Evolutionary conservation across 176 grass and related monocot genomes (phyloP), one percentile per base, ranked within the genome.

Genomic region (Oryza australiensis): DNA sequence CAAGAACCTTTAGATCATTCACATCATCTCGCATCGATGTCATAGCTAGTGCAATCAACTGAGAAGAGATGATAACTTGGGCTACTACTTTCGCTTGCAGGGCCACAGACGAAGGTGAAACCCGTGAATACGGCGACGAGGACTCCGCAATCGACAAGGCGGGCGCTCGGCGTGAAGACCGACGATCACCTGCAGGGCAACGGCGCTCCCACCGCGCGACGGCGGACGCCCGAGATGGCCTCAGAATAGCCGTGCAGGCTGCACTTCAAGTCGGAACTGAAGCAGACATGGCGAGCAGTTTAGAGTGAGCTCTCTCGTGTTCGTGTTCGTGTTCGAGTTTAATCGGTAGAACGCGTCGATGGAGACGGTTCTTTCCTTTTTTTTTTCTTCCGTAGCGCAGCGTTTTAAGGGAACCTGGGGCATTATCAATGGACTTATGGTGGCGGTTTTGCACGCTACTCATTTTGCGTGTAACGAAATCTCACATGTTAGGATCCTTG

Each of bases 101-200:
- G 83, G 7, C 16, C 79, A 62, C 34, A 57, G n/a, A 78, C 40
- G 35, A 90, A 86, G 83, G 66, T 26, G 88, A 86, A 79, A 9
- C 5, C 79, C 22, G 27, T 22, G 24, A 90, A 64, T 40, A 70
- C 30, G 6, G 27, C 41, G 6, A 20, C 41, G 2, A 93, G 80
- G 84, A 68, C 86, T 15, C 33, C 86, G 66, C 62, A 83, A 5
- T 34, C 79, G 41, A 3, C 62, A 0, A 75, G 88, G 45, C 85
- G 85, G 48, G 82, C 66, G 18, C 68, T 82, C 2, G 46, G 85
- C 57, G 80, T 65, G 33, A 95, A 81, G 64, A 72, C 89, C 9
- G 93, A 90, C 15, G 78, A 53, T 26, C 68, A 68, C 43, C 26
- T 76, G 24, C 74, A 84, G 68, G 5, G 18, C 20, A 28, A 33